phyloP scores from a whole-genome alignment of 164 flowering plant species.

The Malania oleifera region DNA sequence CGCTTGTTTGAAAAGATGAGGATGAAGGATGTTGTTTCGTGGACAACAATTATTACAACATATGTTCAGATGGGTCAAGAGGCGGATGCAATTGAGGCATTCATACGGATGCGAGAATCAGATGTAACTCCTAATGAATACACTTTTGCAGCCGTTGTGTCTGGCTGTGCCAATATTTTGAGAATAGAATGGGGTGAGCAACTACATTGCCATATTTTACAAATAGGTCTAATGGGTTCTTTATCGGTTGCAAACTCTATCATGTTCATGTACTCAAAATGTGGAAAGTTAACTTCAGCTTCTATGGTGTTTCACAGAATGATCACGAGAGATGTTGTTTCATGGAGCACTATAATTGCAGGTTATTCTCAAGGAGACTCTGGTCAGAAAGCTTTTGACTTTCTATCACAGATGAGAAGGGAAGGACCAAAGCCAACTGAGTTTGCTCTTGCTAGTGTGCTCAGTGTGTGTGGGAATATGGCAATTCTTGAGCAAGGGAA shows the following conservation, averaged over 20 bases:
- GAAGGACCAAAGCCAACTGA: constrained; percentile 67
- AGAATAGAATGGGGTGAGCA: constrained; percentile 61
- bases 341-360: constrained; percentile 85
- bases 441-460: constrained; percentile 55
- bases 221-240: constrained; percentile 32
- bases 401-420: constrained; percentile 69
- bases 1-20: constrained; percentile 56
- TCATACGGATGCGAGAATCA: constrained; percentile 45
- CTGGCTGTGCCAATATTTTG: constrained; percentile 48
- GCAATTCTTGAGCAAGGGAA: constrained; percentile 78
- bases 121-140: constrained; percentile 64
- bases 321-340: constrained; percentile 45
- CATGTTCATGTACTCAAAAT: constrained; percentile 73
- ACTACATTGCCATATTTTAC: constrained; percentile 49
- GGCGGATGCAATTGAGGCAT: constrained; percentile 39
- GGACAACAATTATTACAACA: constrained; percentile 57
- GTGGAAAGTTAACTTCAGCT: constrained; percentile 46
- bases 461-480: constrained; percentile 68
- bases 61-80: constrained; percentile 53
- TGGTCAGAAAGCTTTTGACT: constrained; percentile 65
- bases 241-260: constrained; percentile 74
- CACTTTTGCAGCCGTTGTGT: constrained; percentile 67
- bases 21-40: constrained; percentile 63
- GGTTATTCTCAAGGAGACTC: constrained; percentile 58
- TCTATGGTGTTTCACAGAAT: constrained; percentile 41